Base-by-base conservation (phyloP, 306 rosid genomes). In the Trifolium subterraneum region DNA sequence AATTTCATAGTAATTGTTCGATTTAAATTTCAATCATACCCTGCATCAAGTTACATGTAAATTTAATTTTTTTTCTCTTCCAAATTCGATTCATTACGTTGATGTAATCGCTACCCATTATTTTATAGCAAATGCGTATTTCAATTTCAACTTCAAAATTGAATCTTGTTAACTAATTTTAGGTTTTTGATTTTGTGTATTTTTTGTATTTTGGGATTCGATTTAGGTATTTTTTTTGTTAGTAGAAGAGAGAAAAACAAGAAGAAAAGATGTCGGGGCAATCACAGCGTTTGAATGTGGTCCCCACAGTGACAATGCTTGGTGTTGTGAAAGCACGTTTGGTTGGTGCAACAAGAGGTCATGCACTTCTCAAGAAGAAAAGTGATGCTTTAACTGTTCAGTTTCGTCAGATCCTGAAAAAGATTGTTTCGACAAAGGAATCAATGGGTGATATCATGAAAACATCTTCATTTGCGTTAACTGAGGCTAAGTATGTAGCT, bases 361-460 rank as follows among this genome's bases (percentile, higher is more conserved):
- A 93, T 60, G 98, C 98, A 19, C 93, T 93, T 58, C 92, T 93
- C 38, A 93, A 93, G 96, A 93, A 93, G 87, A 93, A 93, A 89
- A 93, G 98, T 47, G 98, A 93, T 60, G 98, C 97, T 61, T 73
- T 93, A 77, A 93, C 98, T 3, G 96, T 89, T 25, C 98, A 93
- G 72, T 93, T 93, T 35, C 90, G 97, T 23, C 87, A 83, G 79
- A 91, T 93, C 81, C 90, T 93, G 62, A 93, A 91, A 79, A 90
- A 89, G 72, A 91, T 93, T n/a, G 98, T 93, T 11, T 68, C 98
- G 5, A 82, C 98, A 6, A 93, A 93, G 82, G 98, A 93, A 75
- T 89, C 96, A 29, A 93, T 93, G 98, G 97, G 98, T 13, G 98
- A 93, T 12, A 83, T 93, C 19, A 91, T 93, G 98, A 93, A 93